Evolutionary conservation across 306 rosid species (phyloP), one percentile per base, ranked within the genome.

Genomic region (Prunus dulcis): DNA sequence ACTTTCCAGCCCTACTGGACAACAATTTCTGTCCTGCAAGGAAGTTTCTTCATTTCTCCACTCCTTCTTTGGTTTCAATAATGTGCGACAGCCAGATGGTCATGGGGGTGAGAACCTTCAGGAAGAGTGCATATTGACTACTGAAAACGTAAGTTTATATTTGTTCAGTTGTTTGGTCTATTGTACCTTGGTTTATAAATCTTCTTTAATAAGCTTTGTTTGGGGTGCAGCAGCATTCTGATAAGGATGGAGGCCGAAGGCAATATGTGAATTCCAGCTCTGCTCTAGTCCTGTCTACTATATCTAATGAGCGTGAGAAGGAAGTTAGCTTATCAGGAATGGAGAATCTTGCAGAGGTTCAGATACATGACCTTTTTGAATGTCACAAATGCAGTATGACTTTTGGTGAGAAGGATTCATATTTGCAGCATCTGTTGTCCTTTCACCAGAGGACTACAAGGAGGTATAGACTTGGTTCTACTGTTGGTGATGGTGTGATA

Each of bases 401-500:
- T 69, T 93, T 93, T 76, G 90, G 79, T 27, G 88, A 83, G 80
- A 93, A 93, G 90, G 96, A 93, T 82, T 53, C 84, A 0, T 93
- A 93, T 82, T 82, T 93, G 87, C 93, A 89, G 86, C 97, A 93
- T 76, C 84, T 93, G 14, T 85, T 93, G 74, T 87, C 92, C 38
- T 32, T 84, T 76, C 97, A 93, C 80, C 96, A 90, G 79, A 88
- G 88, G 86, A 93, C 92, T 25, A 93, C 97, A 0, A 89, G 92
- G 83, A 78, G 94, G 80, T 93, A 90, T 66, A 90, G 96, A 19
- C 90, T 93, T 69, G 97, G 97, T 75, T 89, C 97, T 14, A 87
- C 97, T 58, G 96, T 93, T 82, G 93, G 94, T 60, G 97, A 90
- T 77, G 97, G 97, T 65, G 97, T 92, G 76, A 92, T 92, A 78